phyloP scores from a whole-genome alignment of 2,329 filamentous ascomycete species.

The Plectosphaerella sp. region DNA sequence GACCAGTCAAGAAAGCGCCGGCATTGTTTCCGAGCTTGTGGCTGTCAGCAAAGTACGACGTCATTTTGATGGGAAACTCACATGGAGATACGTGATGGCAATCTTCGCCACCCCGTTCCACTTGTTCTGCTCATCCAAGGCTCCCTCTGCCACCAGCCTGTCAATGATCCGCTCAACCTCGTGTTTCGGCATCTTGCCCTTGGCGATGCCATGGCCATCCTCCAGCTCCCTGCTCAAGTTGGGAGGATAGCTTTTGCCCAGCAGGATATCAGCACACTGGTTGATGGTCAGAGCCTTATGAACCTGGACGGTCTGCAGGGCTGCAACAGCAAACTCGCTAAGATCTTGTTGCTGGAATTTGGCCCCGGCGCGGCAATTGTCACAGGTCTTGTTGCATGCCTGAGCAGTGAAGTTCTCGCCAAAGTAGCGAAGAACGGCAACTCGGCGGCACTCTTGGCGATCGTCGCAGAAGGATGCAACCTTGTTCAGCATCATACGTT shows the following conservation, averaged over 20 bases:
- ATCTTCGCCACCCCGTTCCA: constrained; percentile 60
- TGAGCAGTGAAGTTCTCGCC: constrained; percentile 73
- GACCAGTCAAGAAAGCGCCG: constrained; percentile 35
- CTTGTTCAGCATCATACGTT: constrained; percentile 77
- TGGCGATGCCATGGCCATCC: constrained; percentile 64
- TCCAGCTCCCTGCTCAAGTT: constrained; percentile 49
- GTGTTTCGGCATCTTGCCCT: constrained; percentile 59
- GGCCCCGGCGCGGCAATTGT: constrained; percentile 77
- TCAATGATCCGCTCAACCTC: constrained; percentile 85
- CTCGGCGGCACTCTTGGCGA: constrained; percentile 77
- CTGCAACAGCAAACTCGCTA: constrained; percentile 67
- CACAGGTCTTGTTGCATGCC: constrained; percentile 72
- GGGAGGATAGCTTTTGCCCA: constrained; percentile 62
- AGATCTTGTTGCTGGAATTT: constrained; percentile 73
- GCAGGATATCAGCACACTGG: constrained; percentile 80
- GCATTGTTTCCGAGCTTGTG: constrained; percentile 35
- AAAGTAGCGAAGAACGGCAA: constrained; percentile 91
- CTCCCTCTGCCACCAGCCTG: constrained; percentile 67
- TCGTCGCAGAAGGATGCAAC: constrained; percentile 91
- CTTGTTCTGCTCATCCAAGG: constrained; percentile 66
- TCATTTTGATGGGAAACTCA: constrained; percentile 33
- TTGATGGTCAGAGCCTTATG: constrained; percentile 63
- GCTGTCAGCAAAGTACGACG: neutral
- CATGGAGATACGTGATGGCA: constrained; percentile 67
- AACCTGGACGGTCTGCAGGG: constrained; percentile 63